Evolutionary conservation across 2,329 filamentous ascomycete species (phyloP).

Genomic region (Botryotinia globosa): DNA sequence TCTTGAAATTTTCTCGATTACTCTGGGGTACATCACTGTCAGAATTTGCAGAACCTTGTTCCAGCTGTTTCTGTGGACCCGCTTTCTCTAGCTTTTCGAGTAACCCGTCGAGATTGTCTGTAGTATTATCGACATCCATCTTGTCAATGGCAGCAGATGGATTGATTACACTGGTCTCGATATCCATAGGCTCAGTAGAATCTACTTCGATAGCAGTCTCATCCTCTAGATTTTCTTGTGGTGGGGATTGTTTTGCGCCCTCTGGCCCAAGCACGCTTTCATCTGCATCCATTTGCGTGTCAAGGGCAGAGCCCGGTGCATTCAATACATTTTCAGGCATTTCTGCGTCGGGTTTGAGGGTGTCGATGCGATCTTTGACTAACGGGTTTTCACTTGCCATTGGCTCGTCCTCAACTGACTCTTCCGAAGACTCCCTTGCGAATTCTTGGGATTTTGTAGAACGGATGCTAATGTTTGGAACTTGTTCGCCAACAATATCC

Average conservation of each 20-base stretch:
- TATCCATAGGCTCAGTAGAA: slow-evolving; percentile 1
- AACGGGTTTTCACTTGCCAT: not conserved
- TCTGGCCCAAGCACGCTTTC: not conserved
- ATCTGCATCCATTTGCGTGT: not conserved
- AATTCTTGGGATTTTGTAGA: not conserved
- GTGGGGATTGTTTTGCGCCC: not conserved
- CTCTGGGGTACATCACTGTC: not conserved
- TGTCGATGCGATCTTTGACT: not conserved
- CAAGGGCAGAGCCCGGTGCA: not conserved
- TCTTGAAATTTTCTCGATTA: not conserved
- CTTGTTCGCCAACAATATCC: not conserved
- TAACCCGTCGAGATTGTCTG: slow-evolving; percentile 9
- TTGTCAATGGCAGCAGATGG: not conserved
- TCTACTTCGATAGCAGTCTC: not conserved
- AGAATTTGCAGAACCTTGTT: not conserved
- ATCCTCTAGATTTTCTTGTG: not conserved
- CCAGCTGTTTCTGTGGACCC: not conserved
- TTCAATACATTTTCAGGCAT: not conserved
- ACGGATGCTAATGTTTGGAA: not conserved
- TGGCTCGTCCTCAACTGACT: not conserved
- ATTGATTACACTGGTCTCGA: not conserved
- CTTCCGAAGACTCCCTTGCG: slow-evolving; percentile 7
- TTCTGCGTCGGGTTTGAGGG: not conserved
- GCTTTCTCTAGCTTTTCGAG: slow-evolving; percentile 7
- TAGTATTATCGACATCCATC: not conserved